Evolutionary conservation across 2,329 filamentous ascomycete genomes (phyloP).

Genomic region (Penicillium sp.): DNA sequence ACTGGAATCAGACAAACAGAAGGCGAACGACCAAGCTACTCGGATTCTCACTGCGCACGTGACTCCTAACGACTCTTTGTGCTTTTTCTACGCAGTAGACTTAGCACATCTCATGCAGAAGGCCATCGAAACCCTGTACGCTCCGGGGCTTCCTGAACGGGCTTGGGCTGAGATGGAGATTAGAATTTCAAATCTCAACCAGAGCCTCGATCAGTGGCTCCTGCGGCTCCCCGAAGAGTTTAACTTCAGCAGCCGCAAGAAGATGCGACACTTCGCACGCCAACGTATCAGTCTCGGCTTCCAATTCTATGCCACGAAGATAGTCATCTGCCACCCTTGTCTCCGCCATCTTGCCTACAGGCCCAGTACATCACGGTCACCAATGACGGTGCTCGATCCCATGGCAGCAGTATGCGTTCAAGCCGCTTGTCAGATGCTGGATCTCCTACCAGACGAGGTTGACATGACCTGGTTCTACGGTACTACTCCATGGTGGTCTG

Average conservation of each 20-base stretch:
- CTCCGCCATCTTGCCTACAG: neutral
- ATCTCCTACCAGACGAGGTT: slow-evolving; percentile 35
- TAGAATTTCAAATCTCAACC: slow-evolving; percentile 36
- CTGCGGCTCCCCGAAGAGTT: slow-evolving; percentile 40
- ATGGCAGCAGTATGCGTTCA: slow-evolving; percentile 37
- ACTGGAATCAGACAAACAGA: neutral
- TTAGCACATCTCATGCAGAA: slow-evolving; percentile 38
- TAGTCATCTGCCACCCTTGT: neutral
- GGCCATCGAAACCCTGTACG: slow-evolving; percentile 42
- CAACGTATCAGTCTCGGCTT: neutral
- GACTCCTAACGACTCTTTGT: slow-evolving; percentile 41
- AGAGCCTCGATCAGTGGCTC: slow-evolving; percentile 43
- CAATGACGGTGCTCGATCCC: slow-evolving; percentile 11
- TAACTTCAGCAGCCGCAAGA: slow-evolving; percentile 22
- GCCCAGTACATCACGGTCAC: neutral
- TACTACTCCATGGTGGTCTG: slow-evolving; percentile 40
- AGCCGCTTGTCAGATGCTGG: slow-evolving; percentile 33
- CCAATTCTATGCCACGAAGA: neutral
- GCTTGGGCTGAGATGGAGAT: slow-evolving; percentile 41
- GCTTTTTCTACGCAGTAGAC: slow-evolving; percentile 44
- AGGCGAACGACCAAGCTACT: neutral
- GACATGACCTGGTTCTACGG: slow-evolving; percentile 32
- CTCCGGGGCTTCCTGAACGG: slow-evolving; percentile 37
- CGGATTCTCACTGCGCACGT: slow-evolving; percentile 27
- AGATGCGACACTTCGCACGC: neutral